Evolutionary conservation across 768 basidiomycete genomes (phyloP).

Genomic region (Hortiboletus campestris): DNA sequence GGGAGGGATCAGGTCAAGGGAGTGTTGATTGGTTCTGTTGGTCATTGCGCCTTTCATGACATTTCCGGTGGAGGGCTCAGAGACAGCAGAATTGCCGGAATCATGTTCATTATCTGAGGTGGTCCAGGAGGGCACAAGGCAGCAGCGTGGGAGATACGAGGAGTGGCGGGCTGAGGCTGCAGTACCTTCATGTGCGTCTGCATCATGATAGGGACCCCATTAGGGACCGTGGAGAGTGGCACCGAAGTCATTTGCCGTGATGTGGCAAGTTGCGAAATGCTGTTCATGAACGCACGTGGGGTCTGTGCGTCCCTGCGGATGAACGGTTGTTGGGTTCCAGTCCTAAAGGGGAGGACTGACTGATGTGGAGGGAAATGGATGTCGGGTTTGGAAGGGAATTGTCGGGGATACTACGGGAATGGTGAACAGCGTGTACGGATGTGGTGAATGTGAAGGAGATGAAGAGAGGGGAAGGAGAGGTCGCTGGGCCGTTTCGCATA

Average conservation of each 20-base stretch:
- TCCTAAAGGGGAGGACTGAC: too few relatives aligned
- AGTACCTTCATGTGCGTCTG: constrained; percentile 62
- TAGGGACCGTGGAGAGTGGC: constrained; percentile 30
- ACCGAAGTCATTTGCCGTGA: constrained; percentile 21
- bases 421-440: too few relatives aligned
- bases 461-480: too few relatives aligned
- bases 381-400: too few relatives aligned
- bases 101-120: too few relatives aligned
- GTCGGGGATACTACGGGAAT: too few relatives aligned
- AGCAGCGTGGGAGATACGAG: constrained; percentile 55
- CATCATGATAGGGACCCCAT: constrained; percentile 55
- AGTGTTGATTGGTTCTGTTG: constrained; percentile 25
- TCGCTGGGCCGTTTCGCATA: too few relatives aligned
- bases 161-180: constrained; percentile 48
- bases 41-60: constrained; percentile 26
- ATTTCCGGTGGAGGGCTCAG: constrained; percentile 33
- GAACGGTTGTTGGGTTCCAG: too few relatives aligned
- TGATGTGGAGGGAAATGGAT: too few relatives aligned
- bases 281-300: constrained; percentile 22
- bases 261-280: constrained; percentile 23
- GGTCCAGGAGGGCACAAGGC: constrained; percentile 12
- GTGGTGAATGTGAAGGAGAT: too few relatives aligned
- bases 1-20: constrained; percentile 11
- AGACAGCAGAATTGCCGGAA: constrained; percentile 21
- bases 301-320: constrained; percentile 15